Conservation (phyloP, 768 basidiomycete species). For the Inosperma sp. region DNA sequence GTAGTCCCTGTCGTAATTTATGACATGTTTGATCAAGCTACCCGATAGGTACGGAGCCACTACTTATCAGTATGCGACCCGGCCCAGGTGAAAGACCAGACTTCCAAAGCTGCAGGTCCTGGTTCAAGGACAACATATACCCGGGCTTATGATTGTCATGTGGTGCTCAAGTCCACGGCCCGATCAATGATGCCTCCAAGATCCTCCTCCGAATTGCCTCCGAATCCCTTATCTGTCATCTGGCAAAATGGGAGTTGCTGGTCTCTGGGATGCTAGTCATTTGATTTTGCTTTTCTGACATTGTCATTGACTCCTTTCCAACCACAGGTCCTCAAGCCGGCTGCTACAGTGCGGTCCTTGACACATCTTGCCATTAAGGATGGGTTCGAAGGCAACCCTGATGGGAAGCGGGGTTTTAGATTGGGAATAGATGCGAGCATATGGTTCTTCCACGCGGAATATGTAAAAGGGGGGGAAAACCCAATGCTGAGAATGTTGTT, state of each 20-base stretch:
- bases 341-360: slow-evolving; percentile 23
- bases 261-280: slow-evolving; percentile 26
- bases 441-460: slow-evolving; percentile 59
- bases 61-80: no score
- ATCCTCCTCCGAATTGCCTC: no score
- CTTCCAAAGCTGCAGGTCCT: no score
- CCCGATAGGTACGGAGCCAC: no score
- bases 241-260: slow-evolving; percentile 25
- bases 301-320: background rate
- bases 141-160: no score
- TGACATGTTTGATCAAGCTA: no score
- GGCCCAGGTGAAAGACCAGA: no score
- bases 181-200: no score
- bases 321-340: slow-evolving; percentile 18
- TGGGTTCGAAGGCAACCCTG: slow-evolving; percentile 39
- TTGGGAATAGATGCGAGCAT: slow-evolving; percentile 70
- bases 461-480: slow-evolving; percentile 63
- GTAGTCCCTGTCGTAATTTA: no score
- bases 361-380: slow-evolving; percentile 23
- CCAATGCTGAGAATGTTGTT: slow-evolving; percentile 67
- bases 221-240: background rate
- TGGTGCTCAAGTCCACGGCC: no score
- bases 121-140: no score
- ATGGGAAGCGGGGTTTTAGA: slow-evolving; percentile 54
- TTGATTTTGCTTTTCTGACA: background rate